Percentiles rank a stretch among this genome's conserved stretches.
These are phyloP conservation scores for Amphichorda felina DNA, from an alignment of 2,329 filamentous ascomycete species.

Conservation along the genomic window DNA sequence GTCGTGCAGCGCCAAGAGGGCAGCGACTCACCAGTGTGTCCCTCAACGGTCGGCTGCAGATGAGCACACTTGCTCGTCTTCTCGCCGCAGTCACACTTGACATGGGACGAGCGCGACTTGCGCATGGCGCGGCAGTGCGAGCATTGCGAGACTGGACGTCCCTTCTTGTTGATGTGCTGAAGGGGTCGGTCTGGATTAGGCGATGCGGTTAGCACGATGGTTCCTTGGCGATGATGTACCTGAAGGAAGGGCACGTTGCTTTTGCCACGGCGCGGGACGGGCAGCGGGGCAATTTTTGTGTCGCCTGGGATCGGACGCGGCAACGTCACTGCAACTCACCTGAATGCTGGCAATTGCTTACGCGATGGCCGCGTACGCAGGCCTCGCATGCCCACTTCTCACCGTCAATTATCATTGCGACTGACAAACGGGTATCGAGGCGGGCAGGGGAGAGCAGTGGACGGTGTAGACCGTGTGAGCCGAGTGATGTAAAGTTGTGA, in stretches of 20 bases:
- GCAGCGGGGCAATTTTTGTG: conserved; percentile 1
- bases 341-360: conserved; percentile 95
- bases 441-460: conserved; percentile 1
- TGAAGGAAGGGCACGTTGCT: neutral
- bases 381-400: conserved; percentile 98
- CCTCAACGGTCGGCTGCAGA: conserved; percentile 42
- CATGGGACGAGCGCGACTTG: conserved; percentile 88
- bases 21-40: conserved; percentile 45
- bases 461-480: neutral
- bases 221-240: neutral
- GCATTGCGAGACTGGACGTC: conserved; percentile 94
- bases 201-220: neutral
- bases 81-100: conserved; percentile 94
- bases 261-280: neutral
- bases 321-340: conserved; percentile 46
- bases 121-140: conserved; percentile 91
- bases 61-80: conserved; percentile 66
- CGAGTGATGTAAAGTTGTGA: neutral
- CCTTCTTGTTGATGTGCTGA: conserved; percentile 94
- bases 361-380: conserved; percentile 95
- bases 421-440: conserved; percentile 4
- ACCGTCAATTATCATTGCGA: conserved; percentile 73
- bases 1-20: neutral
- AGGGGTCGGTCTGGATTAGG: conserved; percentile 64
- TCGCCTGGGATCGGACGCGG: neutral